Conservation (phyloP, 208 protist genomes). For the Acanthamoeba lenticulata region DNA sequence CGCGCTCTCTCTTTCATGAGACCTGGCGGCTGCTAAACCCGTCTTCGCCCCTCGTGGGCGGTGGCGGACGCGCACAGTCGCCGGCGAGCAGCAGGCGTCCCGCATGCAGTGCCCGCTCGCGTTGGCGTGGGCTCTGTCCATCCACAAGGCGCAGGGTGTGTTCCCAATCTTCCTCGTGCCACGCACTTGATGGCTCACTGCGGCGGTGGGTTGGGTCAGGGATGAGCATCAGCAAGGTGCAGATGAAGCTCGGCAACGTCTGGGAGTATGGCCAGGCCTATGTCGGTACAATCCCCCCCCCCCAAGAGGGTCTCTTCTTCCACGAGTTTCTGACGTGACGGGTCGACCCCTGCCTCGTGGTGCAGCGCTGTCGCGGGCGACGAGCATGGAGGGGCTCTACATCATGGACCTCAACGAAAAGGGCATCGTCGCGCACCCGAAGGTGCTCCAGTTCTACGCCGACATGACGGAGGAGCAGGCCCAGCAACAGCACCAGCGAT, state of each 20-base stretch:
- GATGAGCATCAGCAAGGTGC: conserved; percentile 61
- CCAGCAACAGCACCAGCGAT: not conserved
- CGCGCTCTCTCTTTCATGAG: no score
- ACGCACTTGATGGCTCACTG: not conserved
- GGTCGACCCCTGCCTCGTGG: not conserved
- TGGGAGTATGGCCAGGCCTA: conserved; percentile 66
- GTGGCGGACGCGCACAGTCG: no score
- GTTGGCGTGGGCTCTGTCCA: conserved; percentile 95
- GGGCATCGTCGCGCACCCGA: conserved; percentile 45
- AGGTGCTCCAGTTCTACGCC: conserved; percentile 56
- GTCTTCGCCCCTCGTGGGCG: no score
- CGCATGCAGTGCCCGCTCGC: conserved; percentile 91
- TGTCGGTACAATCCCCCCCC: not conserved
- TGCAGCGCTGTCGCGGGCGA: conserved; percentile 18
- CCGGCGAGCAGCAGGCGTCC: not conserved
- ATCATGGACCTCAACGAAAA: conserved; percentile 4
- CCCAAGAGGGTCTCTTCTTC: not conserved
- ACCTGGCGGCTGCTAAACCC: no score
- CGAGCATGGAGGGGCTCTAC: conserved; percentile 11
- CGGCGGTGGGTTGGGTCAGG: not conserved
- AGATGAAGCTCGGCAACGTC: conserved; percentile 17
- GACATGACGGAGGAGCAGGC: not conserved
- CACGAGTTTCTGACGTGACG: not conserved
- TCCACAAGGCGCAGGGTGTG: conserved; percentile 97
- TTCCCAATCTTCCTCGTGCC: not conserved